Base-by-base conservation (phyloP, 2,329 filamentous ascomycete genomes). In the Daldinia eschscholtzii region DNA sequence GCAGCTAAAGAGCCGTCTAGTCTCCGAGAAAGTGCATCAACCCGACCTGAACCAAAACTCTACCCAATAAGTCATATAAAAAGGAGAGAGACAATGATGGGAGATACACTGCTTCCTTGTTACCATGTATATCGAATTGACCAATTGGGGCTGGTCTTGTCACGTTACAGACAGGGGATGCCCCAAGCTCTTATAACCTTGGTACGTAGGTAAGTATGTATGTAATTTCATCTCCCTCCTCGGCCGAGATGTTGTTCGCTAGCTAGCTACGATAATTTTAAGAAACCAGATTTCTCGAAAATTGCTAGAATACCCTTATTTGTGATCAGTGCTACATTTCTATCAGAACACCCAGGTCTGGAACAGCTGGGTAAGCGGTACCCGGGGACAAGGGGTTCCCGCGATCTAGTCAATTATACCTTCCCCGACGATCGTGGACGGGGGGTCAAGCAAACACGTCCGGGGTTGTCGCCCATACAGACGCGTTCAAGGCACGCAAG, bases 341-440 rank as follows among this genome's bases (percentile, higher is more conserved):
- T 58, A 35, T 57, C 30, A 64, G 37, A 15, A 35, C 61, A 30
- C 37, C 41, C 52, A 39, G 50, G 63, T 59, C 52, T 68, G 30
- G 57, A 68, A 64, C 52, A 57, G 57, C n/a, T 61, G 28, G 56
- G 50, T 57, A 59, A 57, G 28, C 58, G 59, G 58, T 33, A 58
- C 64, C 59, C 4, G 64, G 64, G 39, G 64, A 58, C 57, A 72
- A 64, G 61, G 61, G 65, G 56, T 72, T 72, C 74, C 75, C 64
- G 64, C 72, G 74, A 76, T 76, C 73, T 74, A 70, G 71, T 73
- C 70, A 64, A 57, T 64, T 66, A 61, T 69, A 60, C 66, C 65
- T 67, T 76, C 72, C 66, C 65, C 72, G 73, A 72, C 41, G 71
- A 76, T 75, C 75, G 72, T 61, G 60, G 61, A 71, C 59, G 64